Evolutionary conservation across 1,284 basidiomycete species (phyloP), one percentile per base, ranked within the genome.

Genomic region (Coriolopsis trogii): DNA sequence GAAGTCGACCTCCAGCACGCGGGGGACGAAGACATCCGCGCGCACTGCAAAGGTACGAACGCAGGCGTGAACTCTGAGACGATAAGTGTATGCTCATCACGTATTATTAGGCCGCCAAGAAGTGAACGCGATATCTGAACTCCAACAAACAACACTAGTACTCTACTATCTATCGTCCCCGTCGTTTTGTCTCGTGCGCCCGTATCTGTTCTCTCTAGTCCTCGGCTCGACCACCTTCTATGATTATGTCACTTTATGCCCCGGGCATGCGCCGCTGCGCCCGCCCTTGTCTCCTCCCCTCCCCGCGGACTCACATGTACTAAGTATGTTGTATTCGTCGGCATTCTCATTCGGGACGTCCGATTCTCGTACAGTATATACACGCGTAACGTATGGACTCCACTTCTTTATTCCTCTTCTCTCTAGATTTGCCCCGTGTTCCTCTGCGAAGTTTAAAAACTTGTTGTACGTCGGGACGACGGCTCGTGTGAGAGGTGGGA

Each of bases 1-100:
- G 62, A 78, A 70, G 65, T 56, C 64, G 16, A 26, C 55, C 13
- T 25, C 49, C n/a, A 44, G 49, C 4, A 50, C 73, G 7, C 62
- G 70, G 12, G 55, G 73, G 12, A 42, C 70, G 2, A 68, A 66
- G 55, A 59, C 61, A 8, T 60, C 46, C 40, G 39, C 62, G 26
- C 60, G 65, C 24, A 56, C 44, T 36, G 51, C 59, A 30, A 61
- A 60, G 59, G 64, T 64, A 37, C 15, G 53, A 50, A 24, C 3
- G 10, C 12, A n/a, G 12, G 25, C 10, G 26, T 15, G 21, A 4
- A 36, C 6, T 3, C 29, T 26, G 4, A 12, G 9, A 26, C 9
- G 1, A 8, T 18, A 25, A 23, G 33, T 36, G 5, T 30, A 29
- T 36, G 20, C 21, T 26, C 23, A 24, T 6, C n/a, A 5, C 3